phyloP scores from a whole-genome alignment of 129 eudicot genomes.

The Artemisia argyi region DNA sequence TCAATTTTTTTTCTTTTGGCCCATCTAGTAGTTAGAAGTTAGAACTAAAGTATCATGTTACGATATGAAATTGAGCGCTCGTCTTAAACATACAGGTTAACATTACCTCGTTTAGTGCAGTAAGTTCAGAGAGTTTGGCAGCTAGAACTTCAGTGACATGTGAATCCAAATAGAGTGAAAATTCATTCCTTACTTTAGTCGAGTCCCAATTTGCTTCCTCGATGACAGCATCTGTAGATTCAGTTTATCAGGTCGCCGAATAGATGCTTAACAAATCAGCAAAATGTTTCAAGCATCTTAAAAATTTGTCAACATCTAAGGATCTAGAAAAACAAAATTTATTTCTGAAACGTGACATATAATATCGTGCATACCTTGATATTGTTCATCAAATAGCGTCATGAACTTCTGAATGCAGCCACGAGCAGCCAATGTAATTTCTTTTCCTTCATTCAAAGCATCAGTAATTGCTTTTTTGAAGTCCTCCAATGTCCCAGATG shows the following conservation, averaged over 20 bases:
- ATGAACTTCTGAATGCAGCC: conserved; percentile 50
- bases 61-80: too few species aligned
- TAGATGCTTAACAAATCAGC: neutral
- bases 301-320: too few species aligned
- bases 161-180: conserved; percentile 71
- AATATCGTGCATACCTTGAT: conserved; percentile 58
- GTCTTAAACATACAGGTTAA: neutral
- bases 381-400: conserved; percentile 55
- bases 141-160: conserved; percentile 61
- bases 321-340: too few species aligned
- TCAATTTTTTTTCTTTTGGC: too few species aligned
- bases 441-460: conserved; percentile 67
- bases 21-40: too few species aligned
- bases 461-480: conserved; percentile 62
- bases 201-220: conserved; percentile 78
- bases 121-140: conserved; percentile 65
- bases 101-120: conserved; percentile 63
- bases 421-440: conserved; percentile 63
- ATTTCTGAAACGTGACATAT: neutral
- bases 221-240: conserved; percentile 64
- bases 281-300: too few species aligned
- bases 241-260: neutral
- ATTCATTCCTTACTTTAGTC: conserved; percentile 58
- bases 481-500: conserved; percentile 54
- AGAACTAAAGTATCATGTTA: too few species aligned